Conservation (phyloP, 2,329 filamentous ascomycete genomes). For the Pestalotiopsis sp. region DNA sequence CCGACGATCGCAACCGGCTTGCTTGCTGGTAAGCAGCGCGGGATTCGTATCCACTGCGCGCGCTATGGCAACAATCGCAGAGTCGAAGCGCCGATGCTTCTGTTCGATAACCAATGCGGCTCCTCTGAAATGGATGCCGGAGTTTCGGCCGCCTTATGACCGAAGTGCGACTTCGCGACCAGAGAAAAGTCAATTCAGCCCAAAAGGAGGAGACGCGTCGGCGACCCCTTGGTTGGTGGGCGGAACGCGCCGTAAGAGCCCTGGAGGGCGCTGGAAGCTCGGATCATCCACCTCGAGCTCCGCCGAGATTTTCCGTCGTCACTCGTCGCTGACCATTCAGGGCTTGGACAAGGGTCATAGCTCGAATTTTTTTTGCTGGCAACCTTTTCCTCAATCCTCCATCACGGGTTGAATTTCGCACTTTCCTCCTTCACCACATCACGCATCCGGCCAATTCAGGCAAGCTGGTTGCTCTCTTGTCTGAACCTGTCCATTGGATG, state of each 20-base stretch:
- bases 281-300: background rate
- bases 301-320: constrained; percentile 9
- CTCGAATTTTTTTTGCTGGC: background rate
- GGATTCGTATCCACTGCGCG: background rate
- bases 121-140: background rate
- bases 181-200: background rate
- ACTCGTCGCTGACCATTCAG: background rate
- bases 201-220: background rate
- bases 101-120: background rate
- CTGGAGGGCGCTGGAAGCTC: background rate
- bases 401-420: background rate
- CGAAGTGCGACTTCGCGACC: background rate
- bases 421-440: background rate
- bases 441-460: constrained; percentile 2
- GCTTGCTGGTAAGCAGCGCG: background rate
- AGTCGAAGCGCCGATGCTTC: background rate
- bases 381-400: background rate
- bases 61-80: background rate
- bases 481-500: constrained; percentile 16
- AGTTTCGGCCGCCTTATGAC: background rate
- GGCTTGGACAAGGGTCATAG: background rate
- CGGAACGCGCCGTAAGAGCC: background rate
- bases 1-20: background rate
- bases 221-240: background rate
- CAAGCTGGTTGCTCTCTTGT: constrained; percentile 1